Evolutionary conservation across 768 basidiomycete species (phyloP), one percentile per base, ranked within the genome.

Genomic region (Agaricus sinodeliciosus): DNA sequence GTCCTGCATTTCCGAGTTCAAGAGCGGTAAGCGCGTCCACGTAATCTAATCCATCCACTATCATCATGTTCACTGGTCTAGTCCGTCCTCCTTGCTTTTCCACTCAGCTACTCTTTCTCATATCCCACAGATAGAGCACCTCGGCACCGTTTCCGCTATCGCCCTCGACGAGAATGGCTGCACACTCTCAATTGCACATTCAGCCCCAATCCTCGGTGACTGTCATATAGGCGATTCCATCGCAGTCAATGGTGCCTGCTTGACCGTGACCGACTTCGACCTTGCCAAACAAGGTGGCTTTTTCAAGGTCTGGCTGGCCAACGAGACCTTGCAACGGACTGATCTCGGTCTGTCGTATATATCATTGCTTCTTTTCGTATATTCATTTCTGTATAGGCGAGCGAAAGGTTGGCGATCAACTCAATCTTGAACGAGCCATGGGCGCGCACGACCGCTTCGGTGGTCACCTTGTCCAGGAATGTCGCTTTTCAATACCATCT

Each of bases 371-470:
- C 39, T 60, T 34, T 28, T 41, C 18, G 43, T 22, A 31, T 7
- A 28, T 12, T 22, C 35, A n/a, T 48, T 31, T 28, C 4, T 25
- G 25, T 16, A 0, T 59, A 95, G 93, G 94, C 28, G 84, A 90
- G 61, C 74, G 88, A 49, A 78, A 74, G 57, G 80, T 83, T 15
- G 91, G 90, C 16, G 85, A 91, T 58, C 77, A 83, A 60, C 79
- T 97, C 43, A 97, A 98, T 66, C 75, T 94, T 36, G 96, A 99
- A 72, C 81, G 96, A 46, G 96, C 96, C 2, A 93, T 98, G 91
- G 85, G 82, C 18, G 85, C 87, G 4, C 89, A 94, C 70, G 84
- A 81, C 15, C 76, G 95, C 51, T 96, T 98, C 62, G 96, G 96
- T 25, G 96, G 96, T 9, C 96, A 99, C 65, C 94, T 94, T 64